Evolutionary conservation across 805 yeast species (phyloP), one percentile per base, ranked within the genome.

Genomic region (Candida saitoana): DNA sequence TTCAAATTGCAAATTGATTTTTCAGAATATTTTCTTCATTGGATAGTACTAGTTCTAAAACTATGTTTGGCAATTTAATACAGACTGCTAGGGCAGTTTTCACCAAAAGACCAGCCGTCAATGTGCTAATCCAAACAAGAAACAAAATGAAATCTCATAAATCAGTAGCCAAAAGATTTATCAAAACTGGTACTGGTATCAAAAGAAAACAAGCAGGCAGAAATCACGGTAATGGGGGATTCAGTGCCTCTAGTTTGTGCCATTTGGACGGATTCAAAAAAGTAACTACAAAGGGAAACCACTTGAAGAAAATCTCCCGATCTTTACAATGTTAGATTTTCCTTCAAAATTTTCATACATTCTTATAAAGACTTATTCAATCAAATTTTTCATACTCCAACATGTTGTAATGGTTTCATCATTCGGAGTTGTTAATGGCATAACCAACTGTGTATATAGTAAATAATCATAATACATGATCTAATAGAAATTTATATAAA

Each of bases 221-320:
- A 68, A 84, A 86, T 50, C 97, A 90, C 60, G 96, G 97, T 39
- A 90, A 90, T 56, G 87, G 89, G 1, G 90, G 96, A 17, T 90
- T 93, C 84, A 75, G 89, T 24, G 67, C 77, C 32, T 73, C 81
- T 39, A 71, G 76, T 18, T 64, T 84, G 55, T 69, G 77, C 46
- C 74, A 73, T 52, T 71, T 84, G 62, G 76, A 80, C 49, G 84
- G 79, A 22, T 83, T 73, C 50, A 77, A 73, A 5, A 58, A 65
- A 51, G 87, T 80, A 31, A 71, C 65, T 22, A 60, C 60, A 48
- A 70, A 53, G 50, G 77, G 76, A 6, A 72, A 76, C 18, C 88
- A 84, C 55, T 67, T 77, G 38, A 77, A 76, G 54, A 82, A 79
- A 57, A 57, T 83, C 48, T 74, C 69, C 54, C 79, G 75, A 36